phyloP scores from a whole-genome alignment of 2,329 filamentous ascomycete species.

The Pyrenophora teres region DNA sequence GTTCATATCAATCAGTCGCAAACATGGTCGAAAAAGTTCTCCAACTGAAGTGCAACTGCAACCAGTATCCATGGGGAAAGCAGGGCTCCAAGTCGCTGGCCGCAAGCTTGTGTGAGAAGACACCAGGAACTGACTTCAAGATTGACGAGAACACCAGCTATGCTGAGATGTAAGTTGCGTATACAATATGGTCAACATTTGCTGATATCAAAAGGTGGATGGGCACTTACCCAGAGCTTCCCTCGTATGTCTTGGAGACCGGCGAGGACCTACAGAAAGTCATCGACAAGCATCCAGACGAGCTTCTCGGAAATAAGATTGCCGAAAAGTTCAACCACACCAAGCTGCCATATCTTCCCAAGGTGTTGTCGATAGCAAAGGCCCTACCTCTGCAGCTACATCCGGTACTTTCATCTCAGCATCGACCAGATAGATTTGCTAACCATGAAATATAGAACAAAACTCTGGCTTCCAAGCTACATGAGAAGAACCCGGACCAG shows the following conservation, averaged over 20 bases:
- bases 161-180: conserved; percentile 56
- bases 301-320: conserved; percentile 67
- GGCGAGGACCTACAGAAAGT: conserved; percentile 69
- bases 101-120: conserved; percentile 67
- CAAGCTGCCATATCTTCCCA: conserved; percentile 74
- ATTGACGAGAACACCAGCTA: conserved; percentile 69
- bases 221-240: conserved; percentile 74
- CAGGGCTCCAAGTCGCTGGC: conserved; percentile 68
- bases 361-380: conserved; percentile 76
- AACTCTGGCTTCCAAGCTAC: conserved; percentile 65
- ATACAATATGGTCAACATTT: background rate
- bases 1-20: background rate
- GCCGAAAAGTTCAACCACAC: conserved; percentile 63
- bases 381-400: conserved; percentile 77
- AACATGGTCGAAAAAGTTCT: conserved; percentile 58
- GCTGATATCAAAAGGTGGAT: conserved; percentile 60
- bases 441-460: conserved; percentile 56
- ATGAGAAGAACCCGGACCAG: conserved; percentile 65
- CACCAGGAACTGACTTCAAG: conserved; percentile 65
- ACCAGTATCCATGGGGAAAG: conserved; percentile 73
- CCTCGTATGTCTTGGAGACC: conserved; percentile 65
- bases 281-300: conserved; percentile 64
- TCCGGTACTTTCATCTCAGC: conserved; percentile 49
- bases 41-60: conserved; percentile 60
- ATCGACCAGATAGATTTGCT: background rate